Base-by-base conservation (phyloP, 257 asterid genomes). In the Pogostemon cablin region DNA sequence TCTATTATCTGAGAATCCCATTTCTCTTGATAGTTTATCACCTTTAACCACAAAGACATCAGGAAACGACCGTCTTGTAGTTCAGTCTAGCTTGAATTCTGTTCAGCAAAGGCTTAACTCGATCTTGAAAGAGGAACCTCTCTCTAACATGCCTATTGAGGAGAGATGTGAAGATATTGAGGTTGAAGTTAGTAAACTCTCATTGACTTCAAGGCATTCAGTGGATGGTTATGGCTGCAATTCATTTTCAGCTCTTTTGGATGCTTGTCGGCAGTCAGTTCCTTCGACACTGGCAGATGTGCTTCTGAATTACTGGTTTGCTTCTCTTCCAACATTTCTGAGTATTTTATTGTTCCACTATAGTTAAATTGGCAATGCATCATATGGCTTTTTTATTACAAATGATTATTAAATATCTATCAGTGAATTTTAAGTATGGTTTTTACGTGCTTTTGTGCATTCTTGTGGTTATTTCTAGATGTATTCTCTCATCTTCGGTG, bases 181-280 rank as follows among this genome's bases (percentile, higher is more conserved):
- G 62, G 77, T 55, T 80, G 87, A 83, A 53, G 77, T 95, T 68
- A 40, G 82, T 57, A 85, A 86, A 77, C 90, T 95, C 56, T 93
- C 98, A 38, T 72, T 91, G 86, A 76, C 86, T 58, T 83, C 96
- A 72, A 70, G 77, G 74, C 80, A 83, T 43, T 84, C 86, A 67
- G 73, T 77, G 77, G 90, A 83, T 71, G 81, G 76, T 73, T 85
- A 78, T 52, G 79, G 80, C 57, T 80, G 86, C 87, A 84, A 80
- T 89, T 83, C 96, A 37, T 81, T 86, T 78, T 84, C 86, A 70
- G 98, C 96, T 76, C 92, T 95, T 62, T 58, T 95, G 83, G 74
- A 86, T 74, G 96, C 96, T 34, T 95, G 98, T 74, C 90, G 93
- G 68, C 99, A 95, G 79, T 84, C 90, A 48, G 77, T 76, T 76